Conservation (phyloP, 2,329 filamentous ascomycete species). For the Davidsoniella neocaledoniae region DNA sequence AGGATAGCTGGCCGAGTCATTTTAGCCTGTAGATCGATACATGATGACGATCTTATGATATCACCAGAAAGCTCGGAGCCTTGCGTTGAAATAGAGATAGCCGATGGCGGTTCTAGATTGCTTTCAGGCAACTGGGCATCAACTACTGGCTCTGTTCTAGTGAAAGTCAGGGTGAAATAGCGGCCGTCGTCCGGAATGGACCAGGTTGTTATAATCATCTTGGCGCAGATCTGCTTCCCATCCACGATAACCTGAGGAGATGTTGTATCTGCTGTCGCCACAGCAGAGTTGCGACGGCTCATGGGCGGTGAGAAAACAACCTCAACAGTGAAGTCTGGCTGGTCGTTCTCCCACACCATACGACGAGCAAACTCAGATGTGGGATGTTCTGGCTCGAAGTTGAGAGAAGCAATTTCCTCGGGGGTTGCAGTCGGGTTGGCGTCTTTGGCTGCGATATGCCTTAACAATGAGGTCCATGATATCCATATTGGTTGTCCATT, state of each 20-base stretch:
- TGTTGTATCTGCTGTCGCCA: not conserved
- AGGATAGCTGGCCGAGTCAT: not conserved
- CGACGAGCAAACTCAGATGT: not conserved
- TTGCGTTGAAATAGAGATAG: conserved; percentile 24
- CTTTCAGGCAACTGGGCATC: conserved; percentile 11
- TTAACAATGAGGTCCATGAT: conserved; percentile 41
- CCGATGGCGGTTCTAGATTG: not conserved
- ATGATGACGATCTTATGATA: not conserved
- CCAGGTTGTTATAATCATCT: conserved; percentile 66
- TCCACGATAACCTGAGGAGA: conserved; percentile 16
- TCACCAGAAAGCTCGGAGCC: not conserved
- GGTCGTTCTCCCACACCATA: conserved; percentile 4
- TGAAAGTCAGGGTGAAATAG: conserved; percentile 63
- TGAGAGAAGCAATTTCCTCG: not conserved
- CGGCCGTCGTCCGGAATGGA: conserved; percentile 44
- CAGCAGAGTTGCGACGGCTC: not conserved
- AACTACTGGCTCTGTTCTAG: conserved; percentile 31
- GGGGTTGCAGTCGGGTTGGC: not conserved
- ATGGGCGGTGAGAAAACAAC: conserved; percentile 7
- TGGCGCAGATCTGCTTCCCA: conserved; percentile 37
- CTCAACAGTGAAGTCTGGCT: conserved; percentile 9
- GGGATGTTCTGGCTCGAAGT: not conserved
- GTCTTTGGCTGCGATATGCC: conserved; percentile 27
- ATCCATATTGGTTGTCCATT: conserved; percentile 44
- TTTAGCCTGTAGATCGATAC: not conserved